Evolutionary conservation across 1,284 basidiomycete species (phyloP), one percentile per base, ranked within the genome.

Genomic region (Earliella scabrosa): DNA sequence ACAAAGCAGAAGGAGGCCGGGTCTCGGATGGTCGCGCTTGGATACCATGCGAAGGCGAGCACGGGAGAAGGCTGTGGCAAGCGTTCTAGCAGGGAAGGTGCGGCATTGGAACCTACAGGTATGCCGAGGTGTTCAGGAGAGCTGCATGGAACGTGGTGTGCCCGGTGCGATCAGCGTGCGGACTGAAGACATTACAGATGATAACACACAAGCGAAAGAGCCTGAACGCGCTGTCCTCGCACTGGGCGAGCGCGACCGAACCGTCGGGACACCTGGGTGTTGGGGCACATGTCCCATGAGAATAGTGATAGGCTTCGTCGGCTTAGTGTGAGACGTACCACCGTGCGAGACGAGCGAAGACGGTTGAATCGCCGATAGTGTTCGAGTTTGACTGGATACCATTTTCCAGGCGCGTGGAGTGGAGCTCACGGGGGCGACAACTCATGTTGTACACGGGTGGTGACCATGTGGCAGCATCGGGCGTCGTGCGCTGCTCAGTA

Each of bases 1-100:
- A 91, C 76, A 65, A 95, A 93, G 71, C 94, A 96, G 70, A 83
- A 95, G 1, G 86, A 78, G 0, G 86, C 81, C 1, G 85, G 82
- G 45, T 84, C 76, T 5, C 69, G 65, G 0, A 72, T 61, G 5
- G 83, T 83, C 0, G 93, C 92, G 1, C 81, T 78, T 0, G 93
- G 93, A 67, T 90, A 96, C 94, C 94, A 97, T 6, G 77, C 61
- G 60, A 85, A 88, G 50, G 92, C 89, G 36, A 92, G 78, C 39
- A 94, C 82, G 0, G 92, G 81, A 1, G 87, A 81, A 0, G 90
- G 74, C 68, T 92, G 89, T 1, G 63, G 46, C 38, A 62, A 41
- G 35, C n/a, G 31, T 38, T 44, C 31, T n/a, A 54, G 55, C 34
- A 50, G 50, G 21, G 21, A 53, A 55, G 56, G 14, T 36, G 32